Percentiles rank a stretch among this genome's conserved stretches.
These are phyloP conservation scores for Heliosperma pusillum DNA, from an alignment of 148 eudicot genomes.

Conservation along the genomic window DNA sequence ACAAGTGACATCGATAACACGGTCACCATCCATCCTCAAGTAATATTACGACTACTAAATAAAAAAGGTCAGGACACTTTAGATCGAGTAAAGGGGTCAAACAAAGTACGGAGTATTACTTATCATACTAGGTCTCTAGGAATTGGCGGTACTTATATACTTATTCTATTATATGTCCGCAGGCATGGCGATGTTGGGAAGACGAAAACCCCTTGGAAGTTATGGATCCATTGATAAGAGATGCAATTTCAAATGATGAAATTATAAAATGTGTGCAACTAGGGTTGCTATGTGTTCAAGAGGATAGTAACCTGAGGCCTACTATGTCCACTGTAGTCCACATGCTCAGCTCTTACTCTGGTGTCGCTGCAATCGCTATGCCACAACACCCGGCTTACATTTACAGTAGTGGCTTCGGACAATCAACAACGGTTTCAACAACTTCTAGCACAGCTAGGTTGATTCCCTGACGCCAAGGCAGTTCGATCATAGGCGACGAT, in stretches of 20 bases:
- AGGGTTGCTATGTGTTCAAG: slow-evolving; percentile 27
- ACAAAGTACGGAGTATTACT: no score
- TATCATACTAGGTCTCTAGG: background rate
- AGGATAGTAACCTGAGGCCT: slow-evolving; percentile 21
- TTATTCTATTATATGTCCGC: background rate
- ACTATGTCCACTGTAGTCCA: slow-evolving; percentile 10
- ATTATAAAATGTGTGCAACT: slow-evolving; percentile 26
- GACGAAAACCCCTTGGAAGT: slow-evolving; percentile 16
- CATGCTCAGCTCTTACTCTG: slow-evolving; percentile 4
- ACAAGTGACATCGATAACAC: no score
- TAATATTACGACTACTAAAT: no score
- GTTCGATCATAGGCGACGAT: background rate
- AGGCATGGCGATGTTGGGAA: slow-evolving; percentile 23
- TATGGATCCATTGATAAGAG: slow-evolving; percentile 18
- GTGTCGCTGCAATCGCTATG: background rate
- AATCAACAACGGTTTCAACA: background rate
- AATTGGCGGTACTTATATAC: background rate
- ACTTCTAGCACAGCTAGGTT: background rate
- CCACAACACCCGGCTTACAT: slow-evolving; percentile 17
- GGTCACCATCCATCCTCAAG: no score
- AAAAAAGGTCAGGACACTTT: no score
- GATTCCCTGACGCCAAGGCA: background rate
- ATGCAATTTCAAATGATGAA: slow-evolving; percentile 22
- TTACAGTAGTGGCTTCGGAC: background rate
- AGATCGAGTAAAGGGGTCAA: no score